These are phyloP conservation scores for Strobilomyces dryophilus DNA, from an alignment of 768 basidiomycete genomes.

Conservation along the genomic window DNA sequence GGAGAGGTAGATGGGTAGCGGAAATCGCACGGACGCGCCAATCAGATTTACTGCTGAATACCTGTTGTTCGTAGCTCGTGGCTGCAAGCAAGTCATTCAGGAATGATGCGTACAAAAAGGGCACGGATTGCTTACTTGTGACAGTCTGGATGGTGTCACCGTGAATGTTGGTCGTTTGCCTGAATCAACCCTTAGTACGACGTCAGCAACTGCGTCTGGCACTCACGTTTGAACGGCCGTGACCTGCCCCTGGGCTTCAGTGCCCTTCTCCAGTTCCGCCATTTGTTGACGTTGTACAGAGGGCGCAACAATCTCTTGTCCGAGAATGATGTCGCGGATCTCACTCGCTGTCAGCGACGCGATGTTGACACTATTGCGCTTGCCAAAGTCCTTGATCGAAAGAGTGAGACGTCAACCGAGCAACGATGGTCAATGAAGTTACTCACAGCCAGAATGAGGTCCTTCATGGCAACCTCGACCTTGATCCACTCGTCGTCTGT, in stretches of 20 bases:
- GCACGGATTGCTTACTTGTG: conserved; percentile 59
- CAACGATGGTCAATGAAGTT: neutral
- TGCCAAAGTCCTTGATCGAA: conserved; percentile 80
- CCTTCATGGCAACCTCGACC: conserved; percentile 98
- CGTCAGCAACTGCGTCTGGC: neutral
- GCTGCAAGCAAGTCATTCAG: conserved; percentile 39
- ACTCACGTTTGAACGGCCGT: conserved; percentile 89
- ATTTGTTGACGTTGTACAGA: conserved; percentile 97
- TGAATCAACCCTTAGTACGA: conserved; percentile 21
- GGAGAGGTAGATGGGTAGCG: conserved; percentile 91
- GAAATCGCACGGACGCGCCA: conserved; percentile 99
- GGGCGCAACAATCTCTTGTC: conserved; percentile 96
- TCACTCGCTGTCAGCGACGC: conserved; percentile 96
- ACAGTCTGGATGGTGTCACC: conserved; percentile 95
- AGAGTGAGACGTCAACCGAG: conserved; percentile 11
- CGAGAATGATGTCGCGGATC: conserved; percentile 96
- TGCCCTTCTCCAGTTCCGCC: conserved; percentile 97
- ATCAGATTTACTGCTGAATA: conserved; percentile 99
- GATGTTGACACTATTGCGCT: conserved; percentile 98
- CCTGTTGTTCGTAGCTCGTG: conserved; percentile 95
- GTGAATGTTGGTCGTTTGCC: conserved; percentile 95
- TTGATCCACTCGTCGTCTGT: conserved; percentile 98
- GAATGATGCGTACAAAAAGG: neutral
- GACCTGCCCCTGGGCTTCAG: conserved; percentile 91
- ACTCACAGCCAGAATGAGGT: conserved; percentile 83